Evolutionary conservation across 345 rosid genomes (phyloP).

Genomic region (Eucalyptus curtisii): DNA sequence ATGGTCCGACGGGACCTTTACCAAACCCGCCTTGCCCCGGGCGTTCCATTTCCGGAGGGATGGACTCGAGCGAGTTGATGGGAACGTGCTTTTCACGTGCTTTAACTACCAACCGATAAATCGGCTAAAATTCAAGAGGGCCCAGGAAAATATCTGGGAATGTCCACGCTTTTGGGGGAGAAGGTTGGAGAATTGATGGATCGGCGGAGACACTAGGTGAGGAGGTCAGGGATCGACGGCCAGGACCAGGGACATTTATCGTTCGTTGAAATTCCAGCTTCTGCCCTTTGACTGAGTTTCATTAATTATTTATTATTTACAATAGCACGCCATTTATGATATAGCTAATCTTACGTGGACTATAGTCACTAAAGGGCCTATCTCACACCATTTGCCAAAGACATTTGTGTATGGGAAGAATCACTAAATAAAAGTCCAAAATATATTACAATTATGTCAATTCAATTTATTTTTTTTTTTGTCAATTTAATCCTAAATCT

Average conservation of each 20-base stretch:
- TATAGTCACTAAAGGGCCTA: not conserved
- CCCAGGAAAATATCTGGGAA: not conserved
- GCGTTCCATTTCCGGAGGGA: not conserved
- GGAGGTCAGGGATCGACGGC: not conserved
- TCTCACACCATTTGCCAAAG: too few species aligned
- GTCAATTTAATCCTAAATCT: rapidly evolving
- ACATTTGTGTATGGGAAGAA: too few species aligned
- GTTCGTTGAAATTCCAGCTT: not conserved
- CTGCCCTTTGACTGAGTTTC: not conserved
- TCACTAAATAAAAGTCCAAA: too few species aligned
- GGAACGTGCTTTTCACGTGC: not conserved
- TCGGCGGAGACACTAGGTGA: not conserved
- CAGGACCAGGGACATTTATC: not conserved
- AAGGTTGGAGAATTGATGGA: not conserved
- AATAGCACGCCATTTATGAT: not conserved
- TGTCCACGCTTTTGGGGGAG: not conserved
- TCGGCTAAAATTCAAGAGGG: not conserved
- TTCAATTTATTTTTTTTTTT: too few species aligned
- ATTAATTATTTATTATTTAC: not conserved
- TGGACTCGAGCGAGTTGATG: not conserved
- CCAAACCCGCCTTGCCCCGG: too few species aligned
- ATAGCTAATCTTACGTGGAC: not conserved
- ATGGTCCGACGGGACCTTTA: not conserved
- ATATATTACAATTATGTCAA: too few species aligned
- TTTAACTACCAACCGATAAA: not conserved